These are phyloP conservation scores for Hyparrhenia diplandra DNA, from an alignment of 176 grass and related monocot species.

Conservation along the genomic window DNA sequence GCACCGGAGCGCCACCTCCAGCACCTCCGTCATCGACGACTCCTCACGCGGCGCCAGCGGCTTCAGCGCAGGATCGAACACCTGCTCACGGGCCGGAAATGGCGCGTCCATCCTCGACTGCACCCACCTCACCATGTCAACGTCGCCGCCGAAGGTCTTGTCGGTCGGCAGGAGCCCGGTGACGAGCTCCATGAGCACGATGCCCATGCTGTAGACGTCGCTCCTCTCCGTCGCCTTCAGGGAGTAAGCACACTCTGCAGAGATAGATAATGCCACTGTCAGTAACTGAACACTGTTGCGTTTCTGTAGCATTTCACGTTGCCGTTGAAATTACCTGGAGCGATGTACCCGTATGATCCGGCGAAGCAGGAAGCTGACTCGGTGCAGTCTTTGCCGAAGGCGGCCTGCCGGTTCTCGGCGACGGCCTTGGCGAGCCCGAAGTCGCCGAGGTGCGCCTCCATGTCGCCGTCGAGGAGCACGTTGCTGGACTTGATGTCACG, in stretches of 20 bases:
- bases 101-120: conserved; percentile 43
- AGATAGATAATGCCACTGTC: neutral
- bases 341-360: conserved; percentile 93
- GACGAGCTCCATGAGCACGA: conserved; percentile 93
- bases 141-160: conserved; percentile 66
- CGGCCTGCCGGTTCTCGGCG: conserved; percentile 25
- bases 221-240: conserved; percentile 80
- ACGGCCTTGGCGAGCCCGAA: conserved; percentile 90
- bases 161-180: conserved; percentile 74
- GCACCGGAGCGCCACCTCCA: conserved; percentile 73
- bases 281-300: neutral
- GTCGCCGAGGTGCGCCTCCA: conserved; percentile 98
- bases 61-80: conserved; percentile 59
- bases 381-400: conserved; percentile 36
- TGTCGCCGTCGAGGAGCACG: conserved; percentile 77
- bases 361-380: conserved; percentile 82
- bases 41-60: conserved; percentile 58
- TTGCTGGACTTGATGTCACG: conserved; percentile 96
- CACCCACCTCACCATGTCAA: conserved; percentile 93
- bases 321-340: conserved; percentile 54
- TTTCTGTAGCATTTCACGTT: neutral
- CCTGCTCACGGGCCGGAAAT: conserved; percentile 33
- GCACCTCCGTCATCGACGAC: conserved; percentile 58
- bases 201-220: conserved; percentile 91
- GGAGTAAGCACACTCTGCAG: conserved; percentile 83